Conservation (phyloP, 2,329 filamentous ascomycete species). For the Hypoxylon sp. region DNA sequence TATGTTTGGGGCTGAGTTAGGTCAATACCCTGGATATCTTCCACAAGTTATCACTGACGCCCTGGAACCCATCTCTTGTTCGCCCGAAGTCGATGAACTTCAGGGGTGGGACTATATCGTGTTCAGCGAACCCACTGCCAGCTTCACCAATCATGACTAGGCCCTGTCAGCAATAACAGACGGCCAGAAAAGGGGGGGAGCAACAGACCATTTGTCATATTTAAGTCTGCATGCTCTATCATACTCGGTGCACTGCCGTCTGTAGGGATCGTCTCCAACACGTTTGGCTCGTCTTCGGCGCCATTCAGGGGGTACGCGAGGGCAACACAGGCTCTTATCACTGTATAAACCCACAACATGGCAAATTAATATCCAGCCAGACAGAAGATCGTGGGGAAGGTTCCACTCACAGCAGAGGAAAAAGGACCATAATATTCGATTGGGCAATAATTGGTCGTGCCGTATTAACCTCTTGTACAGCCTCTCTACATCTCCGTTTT, state of each 20-base stretch:
- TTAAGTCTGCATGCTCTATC: conserved; percentile 34
- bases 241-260: conserved; percentile 19
- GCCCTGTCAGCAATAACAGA: conserved; percentile 3
- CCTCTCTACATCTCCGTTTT: conserved; percentile 20
- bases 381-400: not conserved
- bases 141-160: conserved; percentile 31
- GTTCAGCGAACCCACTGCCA: conserved; percentile 22
- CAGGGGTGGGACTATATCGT: conserved; percentile 22
- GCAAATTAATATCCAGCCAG: not conserved
- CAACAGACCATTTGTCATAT: conserved; percentile 17
- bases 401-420: conserved; percentile 33
- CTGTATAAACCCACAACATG: not conserved
- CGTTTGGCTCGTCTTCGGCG: conserved; percentile 11
- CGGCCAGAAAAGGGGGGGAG: not conserved
- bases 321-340: conserved; percentile 34
- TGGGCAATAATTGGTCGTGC: conserved; percentile 23
- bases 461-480: conserved; percentile 11
- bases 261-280: conserved; percentile 28
- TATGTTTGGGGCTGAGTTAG: not conserved
- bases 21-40: conserved; percentile 20
- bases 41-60: conserved; percentile 17
- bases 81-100: conserved; percentile 39
- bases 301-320: conserved; percentile 23
- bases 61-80: conserved; percentile 11
- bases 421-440: conserved; percentile 34